Evolutionary conservation across 2,329 filamentous ascomycete genomes (phyloP), one percentile per base, ranked within the genome.

Genomic region (Nemania diffusa): DNA sequence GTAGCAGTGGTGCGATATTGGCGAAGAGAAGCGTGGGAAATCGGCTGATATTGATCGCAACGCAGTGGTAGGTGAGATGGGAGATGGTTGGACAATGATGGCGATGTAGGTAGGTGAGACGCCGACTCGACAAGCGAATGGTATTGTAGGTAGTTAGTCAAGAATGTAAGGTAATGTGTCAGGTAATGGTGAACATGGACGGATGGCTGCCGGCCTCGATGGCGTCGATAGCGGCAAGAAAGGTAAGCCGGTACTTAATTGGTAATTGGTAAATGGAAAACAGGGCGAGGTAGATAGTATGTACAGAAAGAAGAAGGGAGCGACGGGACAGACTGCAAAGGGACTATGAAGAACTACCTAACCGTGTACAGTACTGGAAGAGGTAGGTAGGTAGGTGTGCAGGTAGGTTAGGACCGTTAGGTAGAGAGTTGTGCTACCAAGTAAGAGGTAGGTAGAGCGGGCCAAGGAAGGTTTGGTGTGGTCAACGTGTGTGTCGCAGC

Each of bases 111-210:
- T 60, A 58, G 32, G 68, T 68, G 68, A 68, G 60, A 68, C 59
- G 62, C 62, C 68, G 48, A 63, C 59, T 68, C 62, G 65, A 66
- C 61, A 62, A 69, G 62, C 55, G 57, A 69, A 67, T 62, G 67
- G 58, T 40, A 56, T 63, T 61, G 67, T 53, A 69, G 60, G 57
- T n/a, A 56, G 67, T 52, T 46, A 32, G 29, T 46, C 37, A 59
- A 57, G 59, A 57, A 65, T 62, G 57, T 57, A 57, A 61, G 65
- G 44, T 50, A 60, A 57, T 64, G 60, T 63, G 57, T 64, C 52
- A 64, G 61, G 58, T 52, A 57, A 57, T 42, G 44, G 46, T 29
- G 55, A 57, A 34, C 52, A 37, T 46, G 34, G 22, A 57, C 26
- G 15, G 44, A 57, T 56, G 46, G 37, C 44, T 57, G 50, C 40